Percentiles rank a stretch among this genome's conserved stretches.
phyloP scores from a whole-genome alignment of 2,329 filamentous ascomycete genomes.

The Arachnomyces sp. region DNA sequence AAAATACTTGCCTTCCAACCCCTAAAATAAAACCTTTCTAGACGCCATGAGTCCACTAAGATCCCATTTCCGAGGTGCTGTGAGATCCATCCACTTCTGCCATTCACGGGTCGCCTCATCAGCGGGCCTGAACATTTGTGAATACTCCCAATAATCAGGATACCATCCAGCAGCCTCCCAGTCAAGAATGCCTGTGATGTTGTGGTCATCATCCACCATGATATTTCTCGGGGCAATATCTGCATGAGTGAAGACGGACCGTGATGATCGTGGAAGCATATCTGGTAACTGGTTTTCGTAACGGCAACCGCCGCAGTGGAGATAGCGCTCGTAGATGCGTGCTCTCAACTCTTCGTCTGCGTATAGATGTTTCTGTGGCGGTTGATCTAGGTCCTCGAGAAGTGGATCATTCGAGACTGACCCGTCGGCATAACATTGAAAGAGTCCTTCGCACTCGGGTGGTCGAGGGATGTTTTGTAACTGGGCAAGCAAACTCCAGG shows the following conservation, averaged over 20 bases:
- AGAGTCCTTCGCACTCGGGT: conserved; percentile 11
- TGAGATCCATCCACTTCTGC: conserved; percentile 22
- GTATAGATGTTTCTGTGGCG: conserved; percentile 13
- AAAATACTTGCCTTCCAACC: too few relatives aligned
- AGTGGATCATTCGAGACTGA: conserved; percentile 15
- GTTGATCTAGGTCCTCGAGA: conserved; percentile 18
- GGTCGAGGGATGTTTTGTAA: conserved; percentile 13
- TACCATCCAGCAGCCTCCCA: conserved; percentile 37
- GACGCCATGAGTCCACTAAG: conserved; percentile 19
- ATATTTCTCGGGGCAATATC: conserved; percentile 29
- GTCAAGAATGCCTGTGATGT: conserved; percentile 30
- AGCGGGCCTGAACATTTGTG: conserved; percentile 23
- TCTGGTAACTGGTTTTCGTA: conserved; percentile 15
- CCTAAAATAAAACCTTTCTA: conserved; percentile 29
- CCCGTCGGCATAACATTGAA: conserved; percentile 19
- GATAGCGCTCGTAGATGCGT: conserved; percentile 20
- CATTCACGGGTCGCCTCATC: conserved; percentile 17
- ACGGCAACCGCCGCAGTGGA: conserved; percentile 15
- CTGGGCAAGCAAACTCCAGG: conserved; percentile 16
- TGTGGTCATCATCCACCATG: conserved; percentile 18
- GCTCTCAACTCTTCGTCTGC: conserved; percentile 16
- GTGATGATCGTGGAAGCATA: conserved; percentile 18
- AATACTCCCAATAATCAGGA: conserved; percentile 37
- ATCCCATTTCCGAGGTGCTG: conserved; percentile 22
- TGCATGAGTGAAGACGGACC: conserved; percentile 26